Evolutionary conservation across 1,284 basidiomycete genomes (phyloP), one percentile per base, ranked within the genome.

Genomic region (Coniophora puteana): DNA sequence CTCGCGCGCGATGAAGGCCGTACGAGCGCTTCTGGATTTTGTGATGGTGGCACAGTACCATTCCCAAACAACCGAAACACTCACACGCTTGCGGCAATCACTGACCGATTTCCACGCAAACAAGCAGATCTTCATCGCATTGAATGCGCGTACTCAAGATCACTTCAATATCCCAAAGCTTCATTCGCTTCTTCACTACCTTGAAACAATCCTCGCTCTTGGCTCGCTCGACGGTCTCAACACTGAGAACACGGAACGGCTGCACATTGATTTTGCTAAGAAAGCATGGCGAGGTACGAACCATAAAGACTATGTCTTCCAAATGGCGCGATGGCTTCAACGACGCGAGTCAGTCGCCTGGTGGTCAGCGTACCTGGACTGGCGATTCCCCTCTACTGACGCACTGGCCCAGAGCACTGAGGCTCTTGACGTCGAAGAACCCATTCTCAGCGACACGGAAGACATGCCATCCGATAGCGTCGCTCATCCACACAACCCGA

Each of bases 181-280:
- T 8, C 33, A 35, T 21, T 20, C 33, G 7, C 13, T 35, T 14
- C 33, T 35, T 7, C 33, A 35, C 18, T 35, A 35, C 23, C n/a
- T 35, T 21, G 12, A 20, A 12, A 20, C 21, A 7, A 35, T 35
- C 8, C 5, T 20, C 8, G 8, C 23, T 8, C 23, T 35, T 8
- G 33, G 33, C 7, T n/a, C n/a, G 13, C 17, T 21, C 8, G 21
- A 35, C 14, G 33, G 33, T 6, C 23, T 17, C 17, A 35, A 35
- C 21, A 23, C 33, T 20, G 33, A 35, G 33, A n/a, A 13, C 6
- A 14, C 33, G n/a, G 21, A 35, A 14, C 21, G 33, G 17, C 20
- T 23, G 33, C 21, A 35, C 14, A 35, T 35, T 35, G 33, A 35
- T 14, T 35, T 6, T 35, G 33, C 33, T 13, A 35, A 35, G 33